These are phyloP conservation scores for Naganishia liquefaciens DNA, from an alignment of 1,284 basidiomycete species.

Conservation along the genomic window DNA sequence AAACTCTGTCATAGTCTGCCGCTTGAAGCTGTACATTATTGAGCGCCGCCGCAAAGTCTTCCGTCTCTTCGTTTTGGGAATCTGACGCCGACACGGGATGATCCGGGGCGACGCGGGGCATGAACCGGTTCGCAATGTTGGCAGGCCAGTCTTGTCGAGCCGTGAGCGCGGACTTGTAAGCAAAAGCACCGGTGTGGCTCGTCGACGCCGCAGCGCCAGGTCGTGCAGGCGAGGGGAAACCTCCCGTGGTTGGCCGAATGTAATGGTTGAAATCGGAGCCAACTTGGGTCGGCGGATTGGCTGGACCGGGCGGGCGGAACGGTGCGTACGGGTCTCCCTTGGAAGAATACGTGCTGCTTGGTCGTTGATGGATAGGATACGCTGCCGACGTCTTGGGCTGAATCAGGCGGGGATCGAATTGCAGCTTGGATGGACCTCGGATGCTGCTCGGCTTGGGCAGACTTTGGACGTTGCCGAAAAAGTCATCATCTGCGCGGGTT, in stretches of 20 bases:
- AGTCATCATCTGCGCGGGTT: slow-evolving; percentile 12
- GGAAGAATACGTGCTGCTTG: not conserved
- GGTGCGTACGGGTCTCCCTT: slow-evolving; percentile 20
- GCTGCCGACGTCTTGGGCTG: slow-evolving; percentile 2
- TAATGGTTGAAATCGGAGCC: slow-evolving; percentile 22
- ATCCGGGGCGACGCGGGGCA: slow-evolving; percentile 3
- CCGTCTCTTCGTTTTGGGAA: slow-evolving; percentile 21
- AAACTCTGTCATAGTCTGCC: slow-evolving; percentile 32
- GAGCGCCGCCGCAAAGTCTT: slow-evolving; percentile 29
- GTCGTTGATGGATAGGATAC: not conserved
- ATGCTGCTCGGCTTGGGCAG: slow-evolving; percentile 24
- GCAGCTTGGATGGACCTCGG: slow-evolving; percentile 8
- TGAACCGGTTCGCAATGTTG: slow-evolving; percentile 12
- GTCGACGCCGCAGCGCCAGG: not conserved
- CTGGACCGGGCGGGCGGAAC: slow-evolving; percentile 14
- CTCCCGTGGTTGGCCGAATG: slow-evolving; percentile 26
- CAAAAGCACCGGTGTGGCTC: slow-evolving; percentile 1
- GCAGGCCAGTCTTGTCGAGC: slow-evolving; percentile 20
- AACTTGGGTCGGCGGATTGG: not conserved
- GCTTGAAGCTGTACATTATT: slow-evolving; percentile 22
- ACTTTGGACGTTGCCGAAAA: slow-evolving; percentile 22
- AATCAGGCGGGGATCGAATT: slow-evolving; percentile 8
- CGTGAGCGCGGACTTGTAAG: not conserved
- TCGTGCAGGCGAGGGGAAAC: slow-evolving; percentile 25
- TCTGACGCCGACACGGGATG: too few relatives aligned